A percentile compares a stretch with the other conserved stretches of the same genome.
These are phyloP conservation scores for Plasmodium billcollinsi DNA, from an alignment of 169 alveolate species.

Conservation along the genomic window DNA sequence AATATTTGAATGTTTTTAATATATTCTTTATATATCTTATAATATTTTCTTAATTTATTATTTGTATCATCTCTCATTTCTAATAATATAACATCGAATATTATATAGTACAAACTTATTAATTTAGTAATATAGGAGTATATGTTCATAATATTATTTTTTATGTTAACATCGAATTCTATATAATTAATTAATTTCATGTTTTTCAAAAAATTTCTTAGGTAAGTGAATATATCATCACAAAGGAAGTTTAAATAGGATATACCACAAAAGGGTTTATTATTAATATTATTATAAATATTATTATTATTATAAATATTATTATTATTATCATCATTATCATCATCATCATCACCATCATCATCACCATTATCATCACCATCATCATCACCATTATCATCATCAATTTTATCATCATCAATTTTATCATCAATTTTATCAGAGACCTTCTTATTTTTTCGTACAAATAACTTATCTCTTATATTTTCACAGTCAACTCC, in stretches of 20 bases:
- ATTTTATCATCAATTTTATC: no score
- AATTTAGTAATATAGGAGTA: conserved; percentile 60
- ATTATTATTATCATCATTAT: neutral
- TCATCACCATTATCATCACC: no score
- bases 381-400: no score
- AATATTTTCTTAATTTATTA: conserved; percentile 30
- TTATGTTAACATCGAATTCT: conserved; percentile 64
- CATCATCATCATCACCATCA: no score
- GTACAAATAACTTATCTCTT: neutral
- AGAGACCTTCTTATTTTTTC: no score
- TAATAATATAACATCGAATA: conserved; percentile 34
- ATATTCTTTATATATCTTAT: conserved; percentile 40
- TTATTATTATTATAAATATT: no score
- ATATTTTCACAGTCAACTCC: neutral
- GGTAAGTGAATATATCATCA: conserved; percentile 24
- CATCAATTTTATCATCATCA: no score
- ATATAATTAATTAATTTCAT: conserved; percentile 72
- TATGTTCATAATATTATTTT: conserved; percentile 32
- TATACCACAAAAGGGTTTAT: neutral
- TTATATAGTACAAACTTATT: conserved; percentile 47
- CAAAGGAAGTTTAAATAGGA: conserved; percentile 20
- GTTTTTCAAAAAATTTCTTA: conserved; percentile 45
- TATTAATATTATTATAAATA: no score
- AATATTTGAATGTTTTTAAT: conserved; percentile 35
- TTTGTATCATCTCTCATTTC: conserved; percentile 18